These are phyloP conservation scores for Fusarium pilosicola DNA, from an alignment of 2,329 filamentous ascomycete genomes.

Conservation along the genomic window DNA sequence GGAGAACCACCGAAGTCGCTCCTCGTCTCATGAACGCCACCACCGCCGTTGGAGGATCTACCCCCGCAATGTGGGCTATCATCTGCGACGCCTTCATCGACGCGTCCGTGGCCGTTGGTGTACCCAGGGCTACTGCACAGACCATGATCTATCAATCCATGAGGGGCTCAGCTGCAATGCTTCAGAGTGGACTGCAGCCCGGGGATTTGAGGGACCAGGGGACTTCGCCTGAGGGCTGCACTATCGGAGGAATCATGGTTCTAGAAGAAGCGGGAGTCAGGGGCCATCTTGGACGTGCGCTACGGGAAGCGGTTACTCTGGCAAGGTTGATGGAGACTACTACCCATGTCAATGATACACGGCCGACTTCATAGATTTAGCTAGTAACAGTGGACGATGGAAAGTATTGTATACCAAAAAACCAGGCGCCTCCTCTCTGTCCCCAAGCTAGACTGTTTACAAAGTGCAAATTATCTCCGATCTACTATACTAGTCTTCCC, in stretches of 20 bases:
- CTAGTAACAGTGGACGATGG: not conserved
- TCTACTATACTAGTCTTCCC: not conserved
- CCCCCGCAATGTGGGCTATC: slow-evolving; percentile 68
- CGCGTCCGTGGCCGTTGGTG: slow-evolving; percentile 68
- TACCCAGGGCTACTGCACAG: slow-evolving; percentile 65
- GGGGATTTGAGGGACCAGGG: slow-evolving; percentile 68
- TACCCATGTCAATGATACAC: slow-evolving; percentile 54
- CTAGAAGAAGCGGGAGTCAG: slow-evolving; percentile 67
- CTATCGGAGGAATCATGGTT: slow-evolving; percentile 67
- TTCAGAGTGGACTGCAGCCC: slow-evolving; percentile 64
- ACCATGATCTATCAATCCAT: slow-evolving; percentile 69
- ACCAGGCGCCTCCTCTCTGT: accelerated
- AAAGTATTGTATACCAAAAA: not conserved
- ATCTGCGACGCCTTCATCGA: slow-evolving; percentile 68
- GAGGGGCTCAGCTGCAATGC: slow-evolving; percentile 64
- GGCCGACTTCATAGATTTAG: slow-evolving; percentile 25
- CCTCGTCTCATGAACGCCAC: slow-evolving; percentile 64
- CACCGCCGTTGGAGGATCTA: slow-evolving; percentile 69
- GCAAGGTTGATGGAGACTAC: slow-evolving; percentile 54
- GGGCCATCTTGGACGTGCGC: slow-evolving; percentile 52
- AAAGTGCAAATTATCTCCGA: not conserved
- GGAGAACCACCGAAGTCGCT: slow-evolving; percentile 60
- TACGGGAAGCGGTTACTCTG: slow-evolving; percentile 60
- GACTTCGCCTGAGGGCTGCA: slow-evolving; percentile 68
- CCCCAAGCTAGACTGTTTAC: not conserved